phyloP scores from a whole-genome alignment of 2,329 filamentous ascomycete genomes.

The Paramyrothecium roridum region DNA sequence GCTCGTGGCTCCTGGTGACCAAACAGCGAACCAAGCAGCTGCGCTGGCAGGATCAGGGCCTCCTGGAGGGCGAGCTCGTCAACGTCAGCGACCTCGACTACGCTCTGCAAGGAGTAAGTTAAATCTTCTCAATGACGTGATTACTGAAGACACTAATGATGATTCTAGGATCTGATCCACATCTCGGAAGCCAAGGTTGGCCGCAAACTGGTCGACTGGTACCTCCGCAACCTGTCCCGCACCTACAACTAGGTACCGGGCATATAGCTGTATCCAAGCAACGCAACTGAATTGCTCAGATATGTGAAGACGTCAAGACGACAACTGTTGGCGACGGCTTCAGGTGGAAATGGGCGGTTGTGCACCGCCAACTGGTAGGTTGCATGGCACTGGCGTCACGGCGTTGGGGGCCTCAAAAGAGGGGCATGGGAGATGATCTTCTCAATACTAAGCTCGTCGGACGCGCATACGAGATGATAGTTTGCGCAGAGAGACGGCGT shows the following conservation, averaged over 20 bases:
- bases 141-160: slow-evolving; percentile 14
- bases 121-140: neutral
- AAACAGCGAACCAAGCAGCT: slow-evolving; percentile 98
- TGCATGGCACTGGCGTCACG: slow-evolving; percentile 39
- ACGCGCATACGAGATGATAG: neutral
- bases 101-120: slow-evolving; percentile 84
- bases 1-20: slow-evolving; percentile 91
- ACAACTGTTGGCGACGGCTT: neutral
- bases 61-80: slow-evolving; percentile 88
- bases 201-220: slow-evolving; percentile 97
- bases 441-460: slow-evolving; percentile 12
- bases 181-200: slow-evolving; percentile 99
- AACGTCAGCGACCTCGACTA: slow-evolving; percentile 97
- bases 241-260: slow-evolving; percentile 65
- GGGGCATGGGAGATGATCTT: slow-evolving; percentile 15
- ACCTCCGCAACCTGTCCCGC: slow-evolving; percentile 91
- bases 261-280: neutral
- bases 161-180: slow-evolving; percentile 84
- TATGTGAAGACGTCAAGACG: slow-evolving; percentile 12
- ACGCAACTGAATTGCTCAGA: neutral
- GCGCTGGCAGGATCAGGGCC: slow-evolving; percentile 82
- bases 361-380: slow-evolving; percentile 27
- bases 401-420: slow-evolving; percentile 27
- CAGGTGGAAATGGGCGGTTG: slow-evolving; percentile 17
- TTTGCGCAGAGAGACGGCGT: neutral